These are phyloP conservation scores for Cryptosporidium muris DNA, from an alignment of 169 alveolate genomes.

Conservation along the genomic window DNA sequence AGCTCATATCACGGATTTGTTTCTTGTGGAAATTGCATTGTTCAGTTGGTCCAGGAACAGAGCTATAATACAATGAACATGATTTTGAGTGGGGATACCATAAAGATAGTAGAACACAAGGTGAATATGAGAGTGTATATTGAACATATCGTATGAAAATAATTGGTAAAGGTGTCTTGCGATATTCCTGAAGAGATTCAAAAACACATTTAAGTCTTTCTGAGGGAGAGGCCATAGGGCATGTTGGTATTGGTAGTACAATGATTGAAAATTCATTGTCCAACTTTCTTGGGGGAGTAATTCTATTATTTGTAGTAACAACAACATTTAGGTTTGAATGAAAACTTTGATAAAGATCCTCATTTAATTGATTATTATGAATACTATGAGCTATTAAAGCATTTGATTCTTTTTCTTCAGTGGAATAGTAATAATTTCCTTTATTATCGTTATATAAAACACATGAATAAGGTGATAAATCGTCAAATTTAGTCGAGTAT, in stretches of 20 bases:
- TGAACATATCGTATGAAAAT: slow-evolving; percentile 53
- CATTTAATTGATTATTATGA: not conserved
- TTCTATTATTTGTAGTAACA: slow-evolving; percentile 63
- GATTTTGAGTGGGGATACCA: slow-evolving; percentile 64
- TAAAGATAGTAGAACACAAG: slow-evolving; percentile 23
- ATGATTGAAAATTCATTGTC: slow-evolving; percentile 63
- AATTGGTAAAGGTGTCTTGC: slow-evolving; percentile 59
- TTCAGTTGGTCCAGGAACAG: slow-evolving; percentile 67
- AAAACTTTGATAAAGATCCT: slow-evolving; percentile 17
- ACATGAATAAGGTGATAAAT: slow-evolving; percentile 60
- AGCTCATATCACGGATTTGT: slow-evolving; percentile 43
- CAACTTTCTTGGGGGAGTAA: slow-evolving; percentile 25
- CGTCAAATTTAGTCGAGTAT: slow-evolving; percentile 25
- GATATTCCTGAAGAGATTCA: slow-evolving; percentile 64
- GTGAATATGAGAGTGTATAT: slow-evolving; percentile 37
- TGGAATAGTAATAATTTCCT: not conserved
- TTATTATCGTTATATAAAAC: slow-evolving; percentile 5
- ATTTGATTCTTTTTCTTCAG: not conserved
- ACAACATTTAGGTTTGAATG: slow-evolving; percentile 65
- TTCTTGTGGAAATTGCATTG: slow-evolving; percentile 24
- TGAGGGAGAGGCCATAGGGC: slow-evolving; percentile 62
- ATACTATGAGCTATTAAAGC: not conserved
- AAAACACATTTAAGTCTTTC: slow-evolving; percentile 66
- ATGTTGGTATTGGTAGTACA: slow-evolving; percentile 62
- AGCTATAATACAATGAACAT: slow-evolving; percentile 59